Conservation (phyloP, 257 asterid genomes). For the Petunia secreta region DNA sequence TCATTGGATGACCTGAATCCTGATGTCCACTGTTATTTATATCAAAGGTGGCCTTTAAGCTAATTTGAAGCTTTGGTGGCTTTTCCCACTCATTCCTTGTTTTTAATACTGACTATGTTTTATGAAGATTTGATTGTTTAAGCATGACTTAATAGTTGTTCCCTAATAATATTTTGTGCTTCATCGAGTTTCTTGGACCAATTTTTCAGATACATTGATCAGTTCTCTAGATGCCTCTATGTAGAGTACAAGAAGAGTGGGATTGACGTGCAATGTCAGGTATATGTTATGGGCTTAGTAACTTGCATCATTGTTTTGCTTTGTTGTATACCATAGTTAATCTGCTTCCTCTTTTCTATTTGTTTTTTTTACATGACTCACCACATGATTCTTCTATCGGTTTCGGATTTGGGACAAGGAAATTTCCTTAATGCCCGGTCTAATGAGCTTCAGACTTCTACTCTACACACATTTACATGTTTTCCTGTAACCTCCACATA, state of each 20-base stretch:
- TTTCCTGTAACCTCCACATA: not conserved
- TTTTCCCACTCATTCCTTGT: not conserved
- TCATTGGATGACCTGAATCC: not conserved
- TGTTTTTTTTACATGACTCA: not conserved
- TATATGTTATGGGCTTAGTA: slow-evolving; percentile 18
- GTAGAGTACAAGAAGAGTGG: slow-evolving; percentile 97
- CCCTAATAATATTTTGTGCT: not conserved
- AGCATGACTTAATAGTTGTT: not conserved
- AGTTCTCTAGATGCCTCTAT: slow-evolving; percentile 88
- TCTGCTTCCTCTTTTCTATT: not conserved
- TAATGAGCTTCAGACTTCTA: too few species aligned
- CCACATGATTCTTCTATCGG: too few species aligned
- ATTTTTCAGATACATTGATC: slow-evolving; percentile 77
- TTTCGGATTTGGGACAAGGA: too few species aligned
- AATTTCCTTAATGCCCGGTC: too few species aligned
- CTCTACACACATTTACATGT: too few species aligned
- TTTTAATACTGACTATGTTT: not conserved
- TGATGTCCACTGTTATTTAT: not conserved
- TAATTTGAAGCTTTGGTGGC: not conserved
- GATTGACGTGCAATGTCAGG: slow-evolving; percentile 99
- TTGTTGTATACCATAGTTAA: not conserved
- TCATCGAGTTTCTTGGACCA: not conserved
- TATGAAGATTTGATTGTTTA: not conserved
- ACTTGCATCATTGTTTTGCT: not conserved
- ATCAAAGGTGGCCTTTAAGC: not conserved